phyloP scores from a whole-genome alignment of 2,329 filamentous ascomycete genomes.

The Penicillium corylophilum region DNA sequence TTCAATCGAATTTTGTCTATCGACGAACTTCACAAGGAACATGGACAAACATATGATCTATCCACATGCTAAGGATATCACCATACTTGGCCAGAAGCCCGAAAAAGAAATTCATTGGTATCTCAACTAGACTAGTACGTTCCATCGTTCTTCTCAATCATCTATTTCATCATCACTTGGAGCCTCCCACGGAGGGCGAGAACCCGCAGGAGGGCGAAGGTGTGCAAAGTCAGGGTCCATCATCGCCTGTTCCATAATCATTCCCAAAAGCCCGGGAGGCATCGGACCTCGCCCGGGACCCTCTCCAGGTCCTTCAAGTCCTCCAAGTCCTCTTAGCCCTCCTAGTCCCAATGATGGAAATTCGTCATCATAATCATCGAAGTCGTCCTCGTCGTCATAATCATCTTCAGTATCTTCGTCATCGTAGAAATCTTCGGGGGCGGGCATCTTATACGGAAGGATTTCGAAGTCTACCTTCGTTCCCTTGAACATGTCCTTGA shows the following conservation, averaged over 20 bases:
- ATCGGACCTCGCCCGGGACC: background rate
- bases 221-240: conserved; percentile 10
- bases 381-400: background rate
- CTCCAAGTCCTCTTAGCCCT: background rate
- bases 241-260: conserved; percentile 8
- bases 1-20: no score
- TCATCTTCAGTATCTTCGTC: background rate
- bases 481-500: conserved; percentile 18
- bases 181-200: background rate
- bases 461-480: conserved; percentile 20
- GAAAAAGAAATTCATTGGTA: background rate
- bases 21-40: no score
- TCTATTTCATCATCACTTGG: background rate
- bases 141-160: background rate
- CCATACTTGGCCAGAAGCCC: background rate
- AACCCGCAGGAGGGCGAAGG: no score
- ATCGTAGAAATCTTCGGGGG: conserved; percentile 4
- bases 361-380: background rate
- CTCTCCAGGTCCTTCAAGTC: no score
- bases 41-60: no score
- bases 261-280: background rate
- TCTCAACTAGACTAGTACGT: background rate
- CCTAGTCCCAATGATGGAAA: no score
- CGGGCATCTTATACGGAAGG: conserved; percentile 1
- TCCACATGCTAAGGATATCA: no score